Percentiles rank a stretch among this genome's conserved stretches.
Conservation (phyloP, 768 basidiomycete genomes). For the Mycena polygramma region DNA sequence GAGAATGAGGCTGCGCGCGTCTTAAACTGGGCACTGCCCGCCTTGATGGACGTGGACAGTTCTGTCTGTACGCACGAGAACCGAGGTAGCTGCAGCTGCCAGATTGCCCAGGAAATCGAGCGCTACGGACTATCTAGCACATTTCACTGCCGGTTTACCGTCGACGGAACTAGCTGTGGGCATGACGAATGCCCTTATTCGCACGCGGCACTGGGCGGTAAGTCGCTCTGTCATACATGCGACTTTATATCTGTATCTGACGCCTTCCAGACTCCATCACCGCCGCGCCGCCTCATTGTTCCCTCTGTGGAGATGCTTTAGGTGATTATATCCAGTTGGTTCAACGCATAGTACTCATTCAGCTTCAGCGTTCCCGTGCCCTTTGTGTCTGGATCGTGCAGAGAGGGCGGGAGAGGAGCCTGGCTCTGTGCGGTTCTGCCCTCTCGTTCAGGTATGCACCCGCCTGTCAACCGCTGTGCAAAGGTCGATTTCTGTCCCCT, state of each 20-base stretch:
- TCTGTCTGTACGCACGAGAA: constrained; percentile 32
- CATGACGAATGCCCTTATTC: constrained; percentile 44
- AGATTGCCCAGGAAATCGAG: constrained; percentile 40
- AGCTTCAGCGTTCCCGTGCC: constrained; percentile 42
- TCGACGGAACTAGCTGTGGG: constrained; percentile 40
- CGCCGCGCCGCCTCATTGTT: constrained; percentile 40
- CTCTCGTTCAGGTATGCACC: constrained; percentile 41
- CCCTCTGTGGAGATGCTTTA: constrained; percentile 43
- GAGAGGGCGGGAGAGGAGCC: constrained; percentile 27
- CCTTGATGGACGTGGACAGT: constrained; percentile 29
- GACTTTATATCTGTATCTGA: not conserved
- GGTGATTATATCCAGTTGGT: constrained; percentile 26
- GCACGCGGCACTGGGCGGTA: constrained; percentile 39
- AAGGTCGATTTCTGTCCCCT: not conserved
- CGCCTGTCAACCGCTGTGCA: not conserved
- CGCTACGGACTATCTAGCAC: constrained; percentile 40
- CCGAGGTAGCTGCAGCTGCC: constrained; percentile 39
- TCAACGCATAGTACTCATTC: not conserved
- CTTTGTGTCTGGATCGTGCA: constrained; percentile 36
- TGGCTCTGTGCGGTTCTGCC: constrained; percentile 37
- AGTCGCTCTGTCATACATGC: not conserved
- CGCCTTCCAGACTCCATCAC: constrained; percentile 9
- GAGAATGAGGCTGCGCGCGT: constrained; percentile 37
- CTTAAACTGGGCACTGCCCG: constrained; percentile 31
- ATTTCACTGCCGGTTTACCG: constrained; percentile 43